phyloP scores from a whole-genome alignment of 495 filamentous ascomycete species.

The Penicillium parvum region DNA sequence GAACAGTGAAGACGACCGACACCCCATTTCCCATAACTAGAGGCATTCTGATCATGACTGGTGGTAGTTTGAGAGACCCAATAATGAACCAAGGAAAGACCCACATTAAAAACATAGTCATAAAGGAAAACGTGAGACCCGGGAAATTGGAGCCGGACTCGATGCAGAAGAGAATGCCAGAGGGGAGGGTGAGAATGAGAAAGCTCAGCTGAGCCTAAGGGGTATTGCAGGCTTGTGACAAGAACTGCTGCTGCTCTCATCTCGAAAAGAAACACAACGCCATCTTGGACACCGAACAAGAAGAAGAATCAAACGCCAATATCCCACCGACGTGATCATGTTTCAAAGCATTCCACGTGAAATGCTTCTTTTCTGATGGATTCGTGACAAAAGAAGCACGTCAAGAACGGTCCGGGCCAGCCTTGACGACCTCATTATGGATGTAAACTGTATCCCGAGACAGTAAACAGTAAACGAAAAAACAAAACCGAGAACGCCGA shows the following conservation, averaged over 20 bases:
- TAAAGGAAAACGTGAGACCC: conserved; percentile 3
- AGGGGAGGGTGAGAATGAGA: neutral
- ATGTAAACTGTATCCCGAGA: conserved; percentile 11
- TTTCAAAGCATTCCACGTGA: neutral
- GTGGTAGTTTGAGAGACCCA: conserved; percentile 1
- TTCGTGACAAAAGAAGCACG: conserved; percentile 15
- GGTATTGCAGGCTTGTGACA: too few relatives aligned
- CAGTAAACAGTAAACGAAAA: conserved; percentile 9
- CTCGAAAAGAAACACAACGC: neutral
- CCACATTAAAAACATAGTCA: conserved; percentile 13
- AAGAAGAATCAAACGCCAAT: neutral
- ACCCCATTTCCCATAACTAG: neutral
- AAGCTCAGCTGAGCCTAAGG: neutral
- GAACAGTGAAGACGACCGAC: conserved; percentile 36
- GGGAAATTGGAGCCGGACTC: conserved; percentile 12
- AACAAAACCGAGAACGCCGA: conserved; percentile 24
- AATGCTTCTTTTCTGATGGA: conserved; percentile 10
- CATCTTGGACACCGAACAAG: neutral
- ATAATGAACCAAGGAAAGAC: conserved; percentile 4
- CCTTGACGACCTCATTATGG: conserved; percentile 27
- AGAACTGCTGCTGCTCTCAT: too few relatives aligned
- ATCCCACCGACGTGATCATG: neutral
- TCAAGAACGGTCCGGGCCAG: conserved; percentile 28
- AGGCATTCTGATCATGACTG: conserved; percentile 4
- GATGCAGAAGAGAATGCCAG: conserved; percentile 3